phyloP scores from a whole-genome alignment of 2,329 filamentous ascomycete genomes.

The Beauveria sp. region DNA sequence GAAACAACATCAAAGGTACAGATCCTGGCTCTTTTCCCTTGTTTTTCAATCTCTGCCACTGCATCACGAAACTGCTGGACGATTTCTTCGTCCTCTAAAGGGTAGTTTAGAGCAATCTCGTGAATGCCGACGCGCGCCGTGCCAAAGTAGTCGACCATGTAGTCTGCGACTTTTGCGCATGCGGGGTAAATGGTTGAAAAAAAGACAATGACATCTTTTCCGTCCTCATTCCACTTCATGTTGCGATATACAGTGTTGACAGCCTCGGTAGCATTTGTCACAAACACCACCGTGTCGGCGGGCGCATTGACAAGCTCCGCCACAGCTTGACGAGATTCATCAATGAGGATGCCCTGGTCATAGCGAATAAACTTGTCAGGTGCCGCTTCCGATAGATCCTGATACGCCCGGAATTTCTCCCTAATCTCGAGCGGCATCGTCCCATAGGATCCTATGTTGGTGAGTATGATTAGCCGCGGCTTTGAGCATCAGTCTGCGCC shows the following conservation, averaged over 20 bases:
- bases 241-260: slow-evolving; percentile 76
- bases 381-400: slow-evolving; percentile 56
- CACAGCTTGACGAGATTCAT: slow-evolving; percentile 55
- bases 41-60: slow-evolving; percentile 42
- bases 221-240: slow-evolving; percentile 57
- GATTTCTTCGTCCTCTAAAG: slow-evolving; percentile 61
- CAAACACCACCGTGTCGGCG: slow-evolving; percentile 61
- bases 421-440: slow-evolving; percentile 59
- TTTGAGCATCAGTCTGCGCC: background rate
- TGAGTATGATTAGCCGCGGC: background rate
- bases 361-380: slow-evolving; percentile 75
- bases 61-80: slow-evolving; percentile 51
- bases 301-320: slow-evolving; percentile 61
- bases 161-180: slow-evolving; percentile 67
- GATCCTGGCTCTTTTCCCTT: slow-evolving; percentile 56
- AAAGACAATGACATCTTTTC: slow-evolving; percentile 70
- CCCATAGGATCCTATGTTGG: slow-evolving; percentile 63
- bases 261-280: slow-evolving; percentile 72
- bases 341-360: slow-evolving; percentile 53
- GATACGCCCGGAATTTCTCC: slow-evolving; percentile 52
- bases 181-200: slow-evolving; percentile 74
- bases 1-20: slow-evolving; percentile 72
- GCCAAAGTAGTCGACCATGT: slow-evolving; percentile 57
- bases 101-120: slow-evolving; percentile 58
- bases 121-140: slow-evolving; percentile 32